A percentile compares a stretch with the other conserved stretches of the same genome.
phyloP scores from a whole-genome alignment of 768 basidiomycete genomes.

The Lactarius deliciosus region DNA sequence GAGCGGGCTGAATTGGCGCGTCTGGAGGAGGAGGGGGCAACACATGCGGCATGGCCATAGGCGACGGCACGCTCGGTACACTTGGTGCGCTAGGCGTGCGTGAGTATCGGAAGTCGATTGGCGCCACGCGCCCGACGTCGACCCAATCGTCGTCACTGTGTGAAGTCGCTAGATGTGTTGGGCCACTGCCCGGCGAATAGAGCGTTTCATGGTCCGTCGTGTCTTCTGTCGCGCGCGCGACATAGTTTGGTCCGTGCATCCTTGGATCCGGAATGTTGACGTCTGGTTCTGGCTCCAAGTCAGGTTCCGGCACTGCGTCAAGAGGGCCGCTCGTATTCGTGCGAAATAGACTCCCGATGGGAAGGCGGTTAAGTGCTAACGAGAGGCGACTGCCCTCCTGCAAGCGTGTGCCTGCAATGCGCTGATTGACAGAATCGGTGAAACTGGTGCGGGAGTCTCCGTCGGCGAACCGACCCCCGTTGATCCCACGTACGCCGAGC shows the following conservation, averaged over 20 bases:
- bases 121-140: slow-evolving; percentile 50
- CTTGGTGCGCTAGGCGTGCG: slow-evolving; percentile 28
- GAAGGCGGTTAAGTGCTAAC: slow-evolving; percentile 54
- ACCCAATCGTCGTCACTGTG: slow-evolving; percentile 53
- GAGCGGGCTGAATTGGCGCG: slow-evolving; percentile 28
- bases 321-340: slow-evolving; percentile 52
- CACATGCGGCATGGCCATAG: slow-evolving; percentile 4
- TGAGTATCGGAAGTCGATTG: slow-evolving; percentile 37
- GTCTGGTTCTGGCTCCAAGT: slow-evolving; percentile 26
- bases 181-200: slow-evolving; percentile 32
- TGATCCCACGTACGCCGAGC: slow-evolving; percentile 61
- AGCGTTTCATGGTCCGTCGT: slow-evolving; percentile 27
- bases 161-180: slow-evolving; percentile 31
- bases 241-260: slow-evolving; percentile 56
- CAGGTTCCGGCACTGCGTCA: slow-evolving; percentile 33
- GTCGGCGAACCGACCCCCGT: slow-evolving; percentile 55
- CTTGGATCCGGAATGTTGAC: slow-evolving; percentile 52
- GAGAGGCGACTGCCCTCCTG: slow-evolving; percentile 70
- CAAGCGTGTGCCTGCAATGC: slow-evolving; percentile 66
- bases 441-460: slow-evolving; percentile 45
- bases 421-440: slow-evolving; percentile 58
- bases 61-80: slow-evolving; percentile 16
- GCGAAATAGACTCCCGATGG: slow-evolving; percentile 57
- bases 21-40: slow-evolving; percentile 22
- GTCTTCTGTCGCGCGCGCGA: slow-evolving; percentile 22